Evolutionary conservation across 2,329 filamentous ascomycete species (phyloP).

Genomic region (Fusarium succisae): DNA sequence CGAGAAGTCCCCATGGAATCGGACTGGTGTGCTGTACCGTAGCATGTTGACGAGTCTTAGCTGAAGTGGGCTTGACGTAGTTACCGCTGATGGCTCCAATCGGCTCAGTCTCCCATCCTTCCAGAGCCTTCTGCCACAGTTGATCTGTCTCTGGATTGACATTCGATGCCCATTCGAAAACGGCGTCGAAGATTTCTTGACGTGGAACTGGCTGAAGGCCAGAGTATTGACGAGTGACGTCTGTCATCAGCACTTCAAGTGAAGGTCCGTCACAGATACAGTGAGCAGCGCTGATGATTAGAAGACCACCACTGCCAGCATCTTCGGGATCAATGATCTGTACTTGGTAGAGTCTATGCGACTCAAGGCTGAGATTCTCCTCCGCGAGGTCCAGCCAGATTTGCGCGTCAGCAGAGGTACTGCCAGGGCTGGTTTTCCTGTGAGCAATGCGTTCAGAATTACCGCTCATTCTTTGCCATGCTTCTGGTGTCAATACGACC

Average conservation of each 20-base stretch:
- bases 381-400: not conserved
- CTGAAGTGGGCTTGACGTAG: not conserved
- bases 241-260: conserved; percentile 8
- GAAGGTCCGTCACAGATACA: conserved; percentile 23
- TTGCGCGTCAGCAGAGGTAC: not conserved
- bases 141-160: not conserved
- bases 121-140: not conserved
- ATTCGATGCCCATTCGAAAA: not conserved
- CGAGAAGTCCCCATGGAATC: not conserved
- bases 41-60: not conserved
- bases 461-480: not conserved
- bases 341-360: not conserved
- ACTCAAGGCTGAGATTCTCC: not conserved
- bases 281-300: conserved; percentile 12
- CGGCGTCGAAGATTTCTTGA: not conserved
- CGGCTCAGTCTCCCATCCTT: conserved; percentile 17
- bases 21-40: conserved; percentile 1
- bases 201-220: not conserved
- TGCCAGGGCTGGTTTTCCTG: not conserved
- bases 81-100: conserved; percentile 15
- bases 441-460: not conserved
- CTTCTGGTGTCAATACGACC: not conserved
- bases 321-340: not conserved
- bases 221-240: not conserved
- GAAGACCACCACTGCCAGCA: not conserved